A percentile compares a stretch with the other conserved stretches of the same genome.
phyloP scores from a whole-genome alignment of 805 yeast genomes.

The Saccharomycopsis sp. region DNA sequence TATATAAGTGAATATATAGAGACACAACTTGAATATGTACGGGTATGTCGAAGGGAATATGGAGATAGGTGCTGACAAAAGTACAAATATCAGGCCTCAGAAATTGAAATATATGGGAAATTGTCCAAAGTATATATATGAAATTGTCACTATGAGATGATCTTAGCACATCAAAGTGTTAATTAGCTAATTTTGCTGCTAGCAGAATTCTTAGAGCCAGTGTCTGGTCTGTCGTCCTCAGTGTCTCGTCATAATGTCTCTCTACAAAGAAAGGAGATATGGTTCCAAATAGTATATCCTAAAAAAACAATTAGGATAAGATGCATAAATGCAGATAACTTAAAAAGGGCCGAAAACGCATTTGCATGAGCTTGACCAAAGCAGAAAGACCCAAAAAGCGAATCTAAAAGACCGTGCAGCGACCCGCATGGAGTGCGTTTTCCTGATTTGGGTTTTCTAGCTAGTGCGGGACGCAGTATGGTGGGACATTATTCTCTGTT shows the following conservation, averaged over 20 bases:
- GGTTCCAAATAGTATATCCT: background rate
- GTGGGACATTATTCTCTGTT: background rate
- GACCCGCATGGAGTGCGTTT: background rate
- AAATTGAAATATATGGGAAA: background rate
- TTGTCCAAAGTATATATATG: background rate
- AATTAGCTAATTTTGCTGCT: background rate
- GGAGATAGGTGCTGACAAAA: too few relatives aligned
- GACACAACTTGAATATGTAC: too few relatives aligned
- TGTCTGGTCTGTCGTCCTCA: background rate
- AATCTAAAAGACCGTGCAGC: conserved; percentile 1
- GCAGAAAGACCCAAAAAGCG: conserved; percentile 1
- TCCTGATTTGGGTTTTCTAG: background rate
- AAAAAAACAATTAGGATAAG: background rate
- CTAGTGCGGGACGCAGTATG: background rate
- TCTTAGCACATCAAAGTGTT: background rate
- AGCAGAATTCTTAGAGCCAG: background rate
- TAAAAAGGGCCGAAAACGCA: background rate
- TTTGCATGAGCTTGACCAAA: background rate
- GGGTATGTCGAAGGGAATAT: too few relatives aligned
- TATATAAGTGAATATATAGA: too few relatives aligned
- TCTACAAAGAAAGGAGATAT: background rate
- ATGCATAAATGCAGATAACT: conserved; percentile 2
- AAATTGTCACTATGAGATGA: background rate
- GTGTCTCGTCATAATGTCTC: background rate
- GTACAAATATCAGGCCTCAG: background rate